These are phyloP conservation scores for Fusarium brachygibbosum DNA, from an alignment of 2,329 filamentous ascomycete species.

Conservation along the genomic window DNA sequence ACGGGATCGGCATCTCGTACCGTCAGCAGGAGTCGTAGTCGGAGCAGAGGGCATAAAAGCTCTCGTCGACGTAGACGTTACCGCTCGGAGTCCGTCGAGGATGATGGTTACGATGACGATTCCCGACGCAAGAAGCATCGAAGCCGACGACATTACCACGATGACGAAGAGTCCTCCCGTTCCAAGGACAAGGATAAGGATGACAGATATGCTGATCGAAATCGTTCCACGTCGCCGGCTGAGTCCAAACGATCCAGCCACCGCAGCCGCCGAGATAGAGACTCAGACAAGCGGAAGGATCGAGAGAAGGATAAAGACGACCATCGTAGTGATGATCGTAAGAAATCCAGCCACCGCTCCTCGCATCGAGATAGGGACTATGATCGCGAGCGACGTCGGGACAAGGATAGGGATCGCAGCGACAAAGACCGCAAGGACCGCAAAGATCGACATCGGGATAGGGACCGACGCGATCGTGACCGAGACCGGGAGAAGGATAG, in stretches of 20 bases:
- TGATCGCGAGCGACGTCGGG: conserved; percentile 57
- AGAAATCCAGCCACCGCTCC: conserved; percentile 52
- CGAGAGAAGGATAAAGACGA: conserved; percentile 61
- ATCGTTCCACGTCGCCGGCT: conserved; percentile 75
- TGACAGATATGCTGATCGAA: conserved; percentile 65
- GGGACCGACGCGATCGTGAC: conserved; percentile 52
- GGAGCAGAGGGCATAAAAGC: conserved; percentile 61
- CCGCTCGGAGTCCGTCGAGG: conserved; percentile 66
- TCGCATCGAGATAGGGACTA: conserved; percentile 55
- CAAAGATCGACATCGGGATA: conserved; percentile 56
- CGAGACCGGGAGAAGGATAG: conserved; percentile 53
- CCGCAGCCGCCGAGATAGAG: conserved; percentile 71
- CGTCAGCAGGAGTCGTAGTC: conserved; percentile 54
- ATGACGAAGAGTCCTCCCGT: conserved; percentile 61
- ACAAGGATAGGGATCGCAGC: conserved; percentile 56
- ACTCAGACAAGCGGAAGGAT: conserved; percentile 58
- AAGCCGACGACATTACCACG: conserved; percentile 59
- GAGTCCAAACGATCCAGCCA: conserved; percentile 69
- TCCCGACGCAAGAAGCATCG: conserved; percentile 66
- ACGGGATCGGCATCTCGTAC: conserved; percentile 52
- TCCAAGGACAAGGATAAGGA: conserved; percentile 52
- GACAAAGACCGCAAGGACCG: conserved; percentile 58
- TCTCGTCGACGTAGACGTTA: conserved; percentile 66
- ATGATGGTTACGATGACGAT: conserved; percentile 61
- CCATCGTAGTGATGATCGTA: conserved; percentile 59